Evolutionary conservation across 768 basidiomycete species (phyloP).

Genomic region (Leccinum disarticulatum): DNA sequence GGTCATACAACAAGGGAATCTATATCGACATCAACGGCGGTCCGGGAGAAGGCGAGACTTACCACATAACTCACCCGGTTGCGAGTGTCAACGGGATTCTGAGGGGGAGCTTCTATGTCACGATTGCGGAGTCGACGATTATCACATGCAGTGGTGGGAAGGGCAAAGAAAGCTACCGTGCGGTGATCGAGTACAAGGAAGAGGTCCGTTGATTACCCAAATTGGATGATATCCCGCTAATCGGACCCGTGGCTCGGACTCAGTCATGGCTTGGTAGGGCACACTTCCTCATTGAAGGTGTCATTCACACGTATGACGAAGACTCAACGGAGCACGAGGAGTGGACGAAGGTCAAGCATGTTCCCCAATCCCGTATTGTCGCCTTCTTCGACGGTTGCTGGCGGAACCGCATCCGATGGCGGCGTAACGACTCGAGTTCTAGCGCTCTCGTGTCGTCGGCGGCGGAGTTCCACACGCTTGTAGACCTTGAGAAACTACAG

Average conservation of each 20-base stretch:
- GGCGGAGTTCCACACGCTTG: constrained; percentile 61
- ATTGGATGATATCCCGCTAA: not conserved
- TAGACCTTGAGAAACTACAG: constrained; percentile 73
- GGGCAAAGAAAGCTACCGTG: constrained; percentile 61
- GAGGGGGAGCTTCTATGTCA: constrained; percentile 89
- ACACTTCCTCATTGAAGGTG: constrained; percentile 82
- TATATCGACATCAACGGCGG: constrained; percentile 78
- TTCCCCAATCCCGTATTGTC: constrained; percentile 73
- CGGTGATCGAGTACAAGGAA: constrained; percentile 94
- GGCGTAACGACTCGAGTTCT: constrained; percentile 53
- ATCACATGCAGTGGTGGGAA: constrained; percentile 78
- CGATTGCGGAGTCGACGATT: constrained; percentile 74
- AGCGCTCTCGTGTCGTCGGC: constrained; percentile 41
- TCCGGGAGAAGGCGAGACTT: constrained; percentile 73
- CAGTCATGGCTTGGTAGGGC: constrained; percentile 90
- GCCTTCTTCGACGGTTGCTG: constrained; percentile 89
- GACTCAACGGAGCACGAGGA: constrained; percentile 61
- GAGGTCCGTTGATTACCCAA: constrained; percentile 58
- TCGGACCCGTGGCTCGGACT: not conserved
- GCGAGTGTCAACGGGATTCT: constrained; percentile 92
- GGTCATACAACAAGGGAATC: constrained; percentile 84
- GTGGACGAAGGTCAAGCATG: constrained; percentile 88
- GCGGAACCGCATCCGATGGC: constrained; percentile 82
- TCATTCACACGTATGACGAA: constrained; percentile 80
- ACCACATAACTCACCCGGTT: constrained; percentile 87